Evolutionary conservation across 2,329 filamentous ascomycete species (phyloP).

Genomic region (Fusarium mexicanum): DNA sequence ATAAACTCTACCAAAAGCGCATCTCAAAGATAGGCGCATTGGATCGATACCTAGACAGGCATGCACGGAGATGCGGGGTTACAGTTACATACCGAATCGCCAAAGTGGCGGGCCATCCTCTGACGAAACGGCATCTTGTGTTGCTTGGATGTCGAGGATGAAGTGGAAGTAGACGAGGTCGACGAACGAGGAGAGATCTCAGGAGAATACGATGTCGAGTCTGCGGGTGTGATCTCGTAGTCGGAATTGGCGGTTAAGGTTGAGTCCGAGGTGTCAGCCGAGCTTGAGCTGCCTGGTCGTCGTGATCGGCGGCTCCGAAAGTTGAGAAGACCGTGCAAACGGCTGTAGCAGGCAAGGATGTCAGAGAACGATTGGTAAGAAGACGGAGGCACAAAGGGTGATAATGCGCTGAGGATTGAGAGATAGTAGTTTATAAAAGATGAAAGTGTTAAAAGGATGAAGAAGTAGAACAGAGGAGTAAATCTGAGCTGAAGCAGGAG

Average conservation of each 20-base stretch:
- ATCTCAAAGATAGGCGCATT: conserved; percentile 19
- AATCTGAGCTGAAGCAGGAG: neutral
- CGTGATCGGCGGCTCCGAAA: conserved; percentile 39
- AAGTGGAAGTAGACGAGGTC: conserved; percentile 16
- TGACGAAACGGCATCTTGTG: conserved; percentile 52
- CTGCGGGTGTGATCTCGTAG: conserved; percentile 29
- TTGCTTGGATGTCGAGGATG: conserved; percentile 29
- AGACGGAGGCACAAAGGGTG: neutral
- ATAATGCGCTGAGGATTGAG: neutral
- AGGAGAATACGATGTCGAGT: conserved; percentile 13
- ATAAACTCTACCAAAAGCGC: conserved; percentile 2
- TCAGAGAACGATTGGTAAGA: conserved; percentile 26
- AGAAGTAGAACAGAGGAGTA: neutral
- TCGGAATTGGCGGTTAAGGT: conserved; percentile 36
- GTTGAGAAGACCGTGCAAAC: conserved; percentile 34
- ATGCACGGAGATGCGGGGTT: conserved; percentile 26
- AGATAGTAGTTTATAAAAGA: neutral
- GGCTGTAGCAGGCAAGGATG: conserved; percentile 25
- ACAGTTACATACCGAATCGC: conserved; percentile 56
- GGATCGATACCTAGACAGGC: neutral
- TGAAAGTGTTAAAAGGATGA: neutral
- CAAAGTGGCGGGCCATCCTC: conserved; percentile 58
- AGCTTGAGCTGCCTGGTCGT: conserved; percentile 38
- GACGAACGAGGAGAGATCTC: conserved; percentile 21
- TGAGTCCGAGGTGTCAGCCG: conserved; percentile 32